Evolutionary conservation across 2,329 filamentous ascomycete genomes (phyloP), one percentile per base, ranked within the genome.

Genomic region (Fusarium pininemorale): DNA sequence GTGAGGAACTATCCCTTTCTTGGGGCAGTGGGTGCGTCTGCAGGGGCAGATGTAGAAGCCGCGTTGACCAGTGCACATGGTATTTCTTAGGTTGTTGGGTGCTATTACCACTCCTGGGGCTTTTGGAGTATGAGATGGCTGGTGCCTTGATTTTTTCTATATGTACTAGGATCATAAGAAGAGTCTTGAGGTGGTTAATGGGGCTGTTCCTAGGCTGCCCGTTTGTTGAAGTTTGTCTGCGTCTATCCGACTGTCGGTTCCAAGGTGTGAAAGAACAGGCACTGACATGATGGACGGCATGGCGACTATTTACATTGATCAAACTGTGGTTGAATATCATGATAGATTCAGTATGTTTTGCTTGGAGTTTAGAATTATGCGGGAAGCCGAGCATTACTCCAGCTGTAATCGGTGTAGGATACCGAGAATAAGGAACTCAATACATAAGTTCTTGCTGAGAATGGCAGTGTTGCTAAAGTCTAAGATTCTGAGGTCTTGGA

Each of bases 1-100:
- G 15, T 78, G 69, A 32, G 73, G 71, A 7, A 78, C 41, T 15
- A 67, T 51, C 2, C 47, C 66, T 32, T 50, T 72, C 56, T 69
- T 74, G 13, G 77, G 72, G 24, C 77, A 79, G 15, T 61, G 41
- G n/a, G 48, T 32, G n/a, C 69, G 75, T 47, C 55, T 74, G 73
- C 77, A 79, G 41, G 76, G 76, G 42, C 77, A 79, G 50, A 79
- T 48, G 14, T 75, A 69, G 26, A 69, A 77, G 1, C 72, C 70
- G 56, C 77, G 74, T 16, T 77, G 71, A 16, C 75, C 75, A 81
- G 75, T 76, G 30, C 77, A 79, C 77, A 79, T 79, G 62, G 18
- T 68, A 24, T 28, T 7, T 44, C 24, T 30, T 22, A 24, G 38
- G n/a, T 30, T 11, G 45, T 22, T 26, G 15, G 35, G 24, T 20